Base-by-base conservation (phyloP, 1,284 basidiomycete species). In the Spongispora temasekensis region DNA sequence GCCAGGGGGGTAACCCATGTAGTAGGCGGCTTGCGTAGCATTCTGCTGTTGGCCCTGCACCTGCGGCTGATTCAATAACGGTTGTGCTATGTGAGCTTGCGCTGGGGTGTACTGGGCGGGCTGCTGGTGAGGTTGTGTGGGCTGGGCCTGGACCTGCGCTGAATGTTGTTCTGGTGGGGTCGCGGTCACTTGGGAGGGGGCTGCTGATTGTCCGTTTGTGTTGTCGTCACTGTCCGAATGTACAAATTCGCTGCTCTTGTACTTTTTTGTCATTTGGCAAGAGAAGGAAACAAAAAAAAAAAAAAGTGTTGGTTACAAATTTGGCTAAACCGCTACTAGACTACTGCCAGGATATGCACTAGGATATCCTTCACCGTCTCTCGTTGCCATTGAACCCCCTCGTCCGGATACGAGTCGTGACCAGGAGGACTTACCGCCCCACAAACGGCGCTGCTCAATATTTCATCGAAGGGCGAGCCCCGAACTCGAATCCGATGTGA, bases 401-500 rank as follows among this genome's bases (percentile, higher is more conserved):
- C 61, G 53, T 61, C 52, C 42, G n/a, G n/a, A n/a, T 59, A 67
- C 64, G 58, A 68, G 73, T 56, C 69, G 66, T 67, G 57, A n/a
- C 67, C 62, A 56, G 54, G 63, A 58, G 40, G n/a, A 28, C 53
- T 56, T 19, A 79, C 76, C 25, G 82, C 83, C 23, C 83, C 82
- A 65, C 77, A 87, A 65, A 87, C 72, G 1, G 82, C 79, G 62
- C 88, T 85, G 9, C 83, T 83, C 59, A 91, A 70, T 2, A 90
- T 73, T 69, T 92, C 88, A 61, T 90, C 86, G 61, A 83, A 78
- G 2, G 87, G 87, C 2, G 88, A 84, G 68, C 85, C 80, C 32
- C 89, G 78, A 57, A 89, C 81, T 58, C 87, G 78, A 62, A 92
- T 66, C 12, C 90, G 84, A 75, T 92, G 90, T 8, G 86, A 86